Evolutionary conservation across 345 rosid genomes (phyloP), one percentile per base, ranked within the genome.

Genomic region (Syzygium grande): DNA sequence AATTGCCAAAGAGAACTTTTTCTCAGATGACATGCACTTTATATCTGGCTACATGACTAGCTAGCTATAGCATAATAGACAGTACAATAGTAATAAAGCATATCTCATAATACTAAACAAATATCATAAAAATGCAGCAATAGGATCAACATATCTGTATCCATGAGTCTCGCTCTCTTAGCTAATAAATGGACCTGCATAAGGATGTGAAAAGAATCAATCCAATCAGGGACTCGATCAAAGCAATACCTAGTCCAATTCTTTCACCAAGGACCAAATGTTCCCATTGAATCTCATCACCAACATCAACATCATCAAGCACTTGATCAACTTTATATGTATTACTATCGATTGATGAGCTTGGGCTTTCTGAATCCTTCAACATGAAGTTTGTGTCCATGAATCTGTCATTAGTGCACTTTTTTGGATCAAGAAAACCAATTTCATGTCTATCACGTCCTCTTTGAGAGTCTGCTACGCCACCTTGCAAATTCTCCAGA

Each of bases 271-370:
- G 89, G 80, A 92, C 97, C 94, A 98, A 91, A 92, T 98, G 95
- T 89, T 97, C 99, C 99, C 99, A 98, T 54, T 97, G 98, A 93
- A 97, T 97, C 94, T 98, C 99, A 93, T 98, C 97, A 86, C 98
- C 94, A 56, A 97, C 98, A 94, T 97, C 97, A 78, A 94, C 98
- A 89, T 97, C 99, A 88, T 96, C 99, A 88, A 96, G 92, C 84
- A 95, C 90, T 89, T 93, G 98, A 88, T 95, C 94, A 87, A 89
- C 89, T 92, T 91, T 92, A 92, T 90, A 89, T 51, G 88, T 65
- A 85, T 88, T 90, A 88, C 96, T 93, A 88, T 89, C 97, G 86
- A 92, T 51, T 86, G 95, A 95, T 51, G 96, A 94, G 88, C 92
- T 93, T 87, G 94, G 92, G 89, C 93, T 94, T 89, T 94, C 98